A percentile compares a stretch with the other conserved stretches of the same genome.
Conservation (phyloP, 192 early-diverging fungal species). For the Rhizophlyctis rosea region DNA sequence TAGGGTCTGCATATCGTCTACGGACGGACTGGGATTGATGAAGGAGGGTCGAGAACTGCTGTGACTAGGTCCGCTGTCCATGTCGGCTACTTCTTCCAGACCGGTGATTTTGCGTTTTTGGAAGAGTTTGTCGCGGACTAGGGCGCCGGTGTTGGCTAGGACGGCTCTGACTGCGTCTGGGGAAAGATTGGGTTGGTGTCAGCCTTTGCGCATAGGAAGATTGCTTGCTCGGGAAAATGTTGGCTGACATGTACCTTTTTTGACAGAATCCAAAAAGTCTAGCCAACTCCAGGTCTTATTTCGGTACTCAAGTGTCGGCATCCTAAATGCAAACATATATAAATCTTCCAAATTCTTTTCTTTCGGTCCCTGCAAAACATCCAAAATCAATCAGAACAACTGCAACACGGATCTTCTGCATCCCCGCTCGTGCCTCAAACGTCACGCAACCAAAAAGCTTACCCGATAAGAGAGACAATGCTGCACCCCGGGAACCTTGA, state of each 20-base stretch:
- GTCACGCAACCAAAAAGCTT: slow-evolving; percentile 17
- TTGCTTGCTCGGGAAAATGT: slow-evolving; percentile 2
- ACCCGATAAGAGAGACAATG: slow-evolving; percentile 84
- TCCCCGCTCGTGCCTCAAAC: not conserved
- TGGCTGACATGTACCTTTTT: slow-evolving; percentile 51
- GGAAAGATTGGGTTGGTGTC: slow-evolving; percentile 1
- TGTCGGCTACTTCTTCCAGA: slow-evolving; percentile 1
- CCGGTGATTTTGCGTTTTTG: slow-evolving; percentile 27
- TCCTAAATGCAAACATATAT: slow-evolving; percentile 64
- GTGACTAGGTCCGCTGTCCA: not conserved
- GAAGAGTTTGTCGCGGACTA: slow-evolving; percentile 53
- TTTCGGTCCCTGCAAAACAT: slow-evolving; percentile 59
- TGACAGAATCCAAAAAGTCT: slow-evolving; percentile 65
- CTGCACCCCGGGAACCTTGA: slow-evolving; percentile 80
- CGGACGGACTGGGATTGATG: not conserved
- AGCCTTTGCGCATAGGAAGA: not conserved
- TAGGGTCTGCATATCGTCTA: not conserved
- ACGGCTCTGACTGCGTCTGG: slow-evolving; percentile 47
- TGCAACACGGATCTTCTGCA: not conserved
- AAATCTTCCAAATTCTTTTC: slow-evolving; percentile 78
- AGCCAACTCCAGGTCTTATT: slow-evolving; percentile 82
- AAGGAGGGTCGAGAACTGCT: too few species aligned
- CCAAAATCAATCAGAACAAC: not conserved
- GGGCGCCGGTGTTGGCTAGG: slow-evolving; percentile 48
- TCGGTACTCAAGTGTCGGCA: slow-evolving; percentile 75